phyloP scores from a whole-genome alignment of 257 asterid genomes.

The Prunella vulgaris region DNA sequence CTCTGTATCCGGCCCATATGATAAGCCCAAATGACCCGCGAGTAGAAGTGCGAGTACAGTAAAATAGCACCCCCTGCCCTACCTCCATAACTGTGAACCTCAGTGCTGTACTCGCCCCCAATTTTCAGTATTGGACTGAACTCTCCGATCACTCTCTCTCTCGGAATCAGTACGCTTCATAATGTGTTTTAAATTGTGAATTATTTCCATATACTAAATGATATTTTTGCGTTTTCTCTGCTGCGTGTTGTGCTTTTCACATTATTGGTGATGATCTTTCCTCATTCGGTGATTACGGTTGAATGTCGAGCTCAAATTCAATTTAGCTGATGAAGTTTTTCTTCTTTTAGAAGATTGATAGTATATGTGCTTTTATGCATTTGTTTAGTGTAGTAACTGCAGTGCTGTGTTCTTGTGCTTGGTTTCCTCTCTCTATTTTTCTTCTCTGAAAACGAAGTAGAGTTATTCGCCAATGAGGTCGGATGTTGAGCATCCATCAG shows the following conservation, averaged over 20 bases:
- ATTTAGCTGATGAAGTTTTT: background rate
- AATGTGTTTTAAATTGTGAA: background rate
- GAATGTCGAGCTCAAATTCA: conserved; percentile 5
- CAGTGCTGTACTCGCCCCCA: conserved; percentile 39
- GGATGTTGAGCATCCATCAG: conserved; percentile 29
- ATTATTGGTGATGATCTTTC: background rate
- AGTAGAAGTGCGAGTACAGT: conserved; percentile 32
- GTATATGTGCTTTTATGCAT: no score
- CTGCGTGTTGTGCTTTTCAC: no score
- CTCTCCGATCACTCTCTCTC: conserved; percentile 15
- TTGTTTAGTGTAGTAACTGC: background rate
- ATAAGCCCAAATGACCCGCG: conserved; percentile 17
- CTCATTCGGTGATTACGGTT: background rate
- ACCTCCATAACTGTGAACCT: conserved; percentile 5
- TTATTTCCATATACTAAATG: background rate
- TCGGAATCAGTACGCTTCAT: background rate
- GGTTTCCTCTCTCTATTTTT: background rate
- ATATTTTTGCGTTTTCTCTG: background rate
- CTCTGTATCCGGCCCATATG: background rate
- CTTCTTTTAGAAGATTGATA: no score
- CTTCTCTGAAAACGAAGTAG: background rate
- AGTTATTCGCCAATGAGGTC: conserved; percentile 24
- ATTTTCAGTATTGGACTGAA: no score
- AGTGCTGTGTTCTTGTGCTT: background rate
- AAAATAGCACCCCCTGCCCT: background rate